These are phyloP conservation scores for Yamadazyma takamatsuzukensis DNA, from an alignment of 805 yeast genomes.

Conservation along the genomic window DNA sequence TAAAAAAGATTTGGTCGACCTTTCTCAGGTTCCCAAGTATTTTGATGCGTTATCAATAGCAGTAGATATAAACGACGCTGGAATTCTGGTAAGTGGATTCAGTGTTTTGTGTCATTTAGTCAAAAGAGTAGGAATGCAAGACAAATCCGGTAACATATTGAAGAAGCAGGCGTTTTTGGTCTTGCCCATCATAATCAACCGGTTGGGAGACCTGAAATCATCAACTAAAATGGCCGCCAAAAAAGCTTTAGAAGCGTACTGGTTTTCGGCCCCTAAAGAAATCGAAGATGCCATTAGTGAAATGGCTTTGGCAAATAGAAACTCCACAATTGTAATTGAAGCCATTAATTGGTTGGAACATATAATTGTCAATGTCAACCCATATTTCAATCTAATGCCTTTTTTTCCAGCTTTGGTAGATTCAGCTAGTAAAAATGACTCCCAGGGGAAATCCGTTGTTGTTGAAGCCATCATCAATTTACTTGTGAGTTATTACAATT, in stretches of 20 bases:
- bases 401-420: constrained; percentile 18
- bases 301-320: constrained; percentile 39
- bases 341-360: constrained; percentile 43
- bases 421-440: constrained; percentile 2
- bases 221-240: constrained; percentile 42
- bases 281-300: constrained; percentile 46
- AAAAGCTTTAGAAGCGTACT: constrained; percentile 50
- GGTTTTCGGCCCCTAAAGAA: constrained; percentile 48
- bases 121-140: constrained; percentile 58
- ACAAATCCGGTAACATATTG: constrained; percentile 36
- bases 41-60: constrained; percentile 48
- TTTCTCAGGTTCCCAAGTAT: constrained; percentile 47
- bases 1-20: constrained; percentile 51
- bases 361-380: constrained; percentile 31
- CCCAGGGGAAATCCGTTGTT: constrained; percentile 8
- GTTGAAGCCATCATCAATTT: constrained; percentile 16
- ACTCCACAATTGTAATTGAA: constrained; percentile 37
- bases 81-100: constrained; percentile 42
- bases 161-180: constrained; percentile 40
- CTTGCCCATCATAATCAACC: constrained; percentile 49
- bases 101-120: constrained; percentile 53
- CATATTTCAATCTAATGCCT: constrained; percentile 25
- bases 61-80: constrained; percentile 32
- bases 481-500: constrained; percentile 24
- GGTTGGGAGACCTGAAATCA: constrained; percentile 40